phyloP scores from a whole-genome alignment of 306 rosid species.

The Casuarina equisetifolia region DNA sequence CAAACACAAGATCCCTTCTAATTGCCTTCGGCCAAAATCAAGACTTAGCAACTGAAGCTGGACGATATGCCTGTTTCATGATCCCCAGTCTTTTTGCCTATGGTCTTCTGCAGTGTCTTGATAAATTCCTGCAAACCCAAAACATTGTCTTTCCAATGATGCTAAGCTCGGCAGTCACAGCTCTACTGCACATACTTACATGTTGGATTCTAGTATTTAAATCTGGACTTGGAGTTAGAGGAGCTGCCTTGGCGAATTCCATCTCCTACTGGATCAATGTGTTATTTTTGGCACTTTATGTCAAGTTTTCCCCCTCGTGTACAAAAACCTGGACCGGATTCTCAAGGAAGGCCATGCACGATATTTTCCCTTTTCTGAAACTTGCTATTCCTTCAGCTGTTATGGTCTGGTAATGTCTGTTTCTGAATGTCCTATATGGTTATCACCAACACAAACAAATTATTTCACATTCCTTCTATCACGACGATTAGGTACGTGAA shows the following conservation, averaged over 20 bases:
- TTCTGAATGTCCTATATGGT: neutral
- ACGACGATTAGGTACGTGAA: neutral
- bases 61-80: conserved; percentile 48
- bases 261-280: conserved; percentile 64
- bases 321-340: conserved; percentile 67
- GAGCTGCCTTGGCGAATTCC: conserved; percentile 61
- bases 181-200: conserved; percentile 39
- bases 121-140: conserved; percentile 64
- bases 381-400: conserved; percentile 81
- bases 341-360: conserved; percentile 48
- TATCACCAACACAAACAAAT: no score
- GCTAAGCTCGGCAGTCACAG: conserved; percentile 42
- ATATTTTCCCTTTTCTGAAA: conserved; percentile 42
- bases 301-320: conserved; percentile 55
- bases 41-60: conserved; percentile 50
- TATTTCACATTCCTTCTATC: no score
- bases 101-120: conserved; percentile 57
- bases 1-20: conserved; percentile 46
- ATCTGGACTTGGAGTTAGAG: conserved; percentile 55
- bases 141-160: conserved; percentile 73
- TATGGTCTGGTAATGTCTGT: conserved; percentile 69
- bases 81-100: conserved; percentile 66
- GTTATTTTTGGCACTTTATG: conserved; percentile 45
- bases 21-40: conserved; percentile 51
- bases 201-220: conserved; percentile 64